Conservation (phyloP, 331 rosid genomes). For the Quercus lobata region DNA sequence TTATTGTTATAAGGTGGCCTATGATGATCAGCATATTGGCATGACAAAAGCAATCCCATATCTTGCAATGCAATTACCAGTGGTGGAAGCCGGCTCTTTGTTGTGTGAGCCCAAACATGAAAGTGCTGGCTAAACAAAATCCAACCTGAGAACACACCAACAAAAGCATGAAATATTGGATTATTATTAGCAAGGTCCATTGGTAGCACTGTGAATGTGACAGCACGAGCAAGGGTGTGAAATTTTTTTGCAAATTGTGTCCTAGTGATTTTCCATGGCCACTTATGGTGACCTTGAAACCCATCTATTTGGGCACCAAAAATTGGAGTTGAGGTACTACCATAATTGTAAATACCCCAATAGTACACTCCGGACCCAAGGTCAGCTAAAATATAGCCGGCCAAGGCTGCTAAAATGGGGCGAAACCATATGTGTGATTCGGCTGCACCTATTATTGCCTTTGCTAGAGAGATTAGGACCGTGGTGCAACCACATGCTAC, state of each 20-base stretch:
- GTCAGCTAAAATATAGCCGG: conserved; percentile 72
- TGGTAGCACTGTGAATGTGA: conserved; percentile 65
- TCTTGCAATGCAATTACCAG: conserved; percentile 32
- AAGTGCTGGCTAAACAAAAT: conserved; percentile 87
- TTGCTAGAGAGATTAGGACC: conserved; percentile 37
- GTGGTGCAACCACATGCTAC: background rate
- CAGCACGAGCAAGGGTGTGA: conserved; percentile 56
- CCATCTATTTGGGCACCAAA: conserved; percentile 79
- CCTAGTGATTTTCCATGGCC: conserved; percentile 83
- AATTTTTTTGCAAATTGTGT: conserved; percentile 85
- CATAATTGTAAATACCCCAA: conserved; percentile 87
- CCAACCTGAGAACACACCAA: conserved; percentile 62
- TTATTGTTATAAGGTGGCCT: conserved; percentile 69
- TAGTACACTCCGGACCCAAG: conserved; percentile 82
- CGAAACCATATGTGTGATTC: conserved; percentile 33
- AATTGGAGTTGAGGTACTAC: conserved; percentile 50
- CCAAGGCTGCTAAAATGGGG: conserved; percentile 37
- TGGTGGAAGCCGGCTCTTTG: no score
- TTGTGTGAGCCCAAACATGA: no score
- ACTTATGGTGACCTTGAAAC: conserved; percentile 88
- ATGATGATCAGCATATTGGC: conserved; percentile 76
- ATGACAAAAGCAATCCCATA: conserved; percentile 58
- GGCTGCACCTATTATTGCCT: conserved; percentile 29
- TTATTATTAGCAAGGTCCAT: conserved; percentile 46
- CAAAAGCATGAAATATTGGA: conserved; percentile 51